Conservation (phyloP, 768 basidiomycete species). For the Termitomyces sp. region DNA sequence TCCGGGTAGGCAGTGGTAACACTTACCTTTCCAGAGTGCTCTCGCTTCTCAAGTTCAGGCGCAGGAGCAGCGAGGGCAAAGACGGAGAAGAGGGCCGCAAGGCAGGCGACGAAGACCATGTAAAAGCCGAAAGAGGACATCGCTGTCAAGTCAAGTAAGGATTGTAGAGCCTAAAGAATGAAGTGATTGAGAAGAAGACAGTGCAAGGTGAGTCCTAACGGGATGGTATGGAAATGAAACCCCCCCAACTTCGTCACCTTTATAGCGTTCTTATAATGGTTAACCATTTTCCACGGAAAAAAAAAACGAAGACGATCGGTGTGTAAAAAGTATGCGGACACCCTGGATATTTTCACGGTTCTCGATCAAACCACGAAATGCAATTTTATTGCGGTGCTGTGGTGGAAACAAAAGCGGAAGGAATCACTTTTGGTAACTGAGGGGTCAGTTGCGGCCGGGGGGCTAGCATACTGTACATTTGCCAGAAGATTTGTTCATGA, state of each 20-base stretch:
- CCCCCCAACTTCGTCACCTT: background rate
- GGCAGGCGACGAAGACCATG: conserved; percentile 6
- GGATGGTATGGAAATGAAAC: background rate
- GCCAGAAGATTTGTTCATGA: background rate
- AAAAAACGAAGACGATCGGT: background rate
- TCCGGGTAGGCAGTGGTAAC: background rate
- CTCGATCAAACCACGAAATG: background rate
- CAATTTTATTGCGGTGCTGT: background rate
- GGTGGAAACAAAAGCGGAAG: background rate
- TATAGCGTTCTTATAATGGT: background rate
- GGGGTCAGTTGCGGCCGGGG: background rate
- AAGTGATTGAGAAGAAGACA: background rate
- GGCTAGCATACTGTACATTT: background rate
- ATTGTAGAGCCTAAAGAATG: background rate
- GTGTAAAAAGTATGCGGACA: background rate
- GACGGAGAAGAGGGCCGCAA: conserved; percentile 8
- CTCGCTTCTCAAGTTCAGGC: conserved; percentile 5
- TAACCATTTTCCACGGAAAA: background rate
- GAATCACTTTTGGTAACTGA: background rate
- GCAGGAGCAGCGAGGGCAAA: conserved; percentile 9
- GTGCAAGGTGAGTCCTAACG: background rate
- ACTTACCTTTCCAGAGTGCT: conserved; percentile 11
- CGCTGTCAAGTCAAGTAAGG: background rate
- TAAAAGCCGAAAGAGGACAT: conserved; percentile 10
- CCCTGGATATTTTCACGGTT: background rate